Evolutionary conservation across 306 rosid genomes (phyloP), one percentile per base, ranked within the genome.

Genomic region (Senna tora): DNA sequence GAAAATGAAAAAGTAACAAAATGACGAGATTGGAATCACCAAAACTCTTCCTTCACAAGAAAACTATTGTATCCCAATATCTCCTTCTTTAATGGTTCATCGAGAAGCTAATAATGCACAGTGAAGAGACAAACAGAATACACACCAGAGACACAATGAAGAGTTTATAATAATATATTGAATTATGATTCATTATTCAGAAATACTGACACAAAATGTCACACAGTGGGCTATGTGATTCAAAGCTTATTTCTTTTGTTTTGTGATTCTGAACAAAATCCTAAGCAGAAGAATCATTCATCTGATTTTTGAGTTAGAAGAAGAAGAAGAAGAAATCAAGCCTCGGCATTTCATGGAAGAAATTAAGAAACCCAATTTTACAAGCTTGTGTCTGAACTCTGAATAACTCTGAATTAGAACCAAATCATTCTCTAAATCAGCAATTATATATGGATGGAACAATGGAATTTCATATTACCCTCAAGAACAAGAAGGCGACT

Each of bases 401-500:
- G 30, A 25, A n/a, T n/a, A n/a, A n/a, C n/a, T n/a, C n/a, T n/a
- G n/a, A n/a, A n/a, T n/a, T n/a, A 25, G 30, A 25, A 25, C 30
- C 30, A 25, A 85, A 33, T 50, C 15, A 71, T 38, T 47, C 60
- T 33, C 86, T 70, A 2, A 59, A 77, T 72, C 69, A 60, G 66
- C 43, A 75, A 25, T 25, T 3, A 25, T 1, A 1, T 25, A 78
- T 43, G 30, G 64, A 78, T 43, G 30, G 64, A 74, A 65, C 72
- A 47, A 25, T 25, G 30, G 30, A 25, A 25, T 25, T 25, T 1
- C 30, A 3, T n/a, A 25, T 25, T 25, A 25, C 30, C 30, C 30
- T 36, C 8, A 36, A 36, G 38, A 33, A 33, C 83, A 89, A 74
- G 92, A 80, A 71, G 88, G 78, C 16, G 93, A 79, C 30, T 89